A percentile compares a stretch with the other conserved stretches of the same genome.
These are phyloP conservation scores for Calocera viscosa DNA, from an alignment of 768 basidiomycete species.

Conservation along the genomic window DNA sequence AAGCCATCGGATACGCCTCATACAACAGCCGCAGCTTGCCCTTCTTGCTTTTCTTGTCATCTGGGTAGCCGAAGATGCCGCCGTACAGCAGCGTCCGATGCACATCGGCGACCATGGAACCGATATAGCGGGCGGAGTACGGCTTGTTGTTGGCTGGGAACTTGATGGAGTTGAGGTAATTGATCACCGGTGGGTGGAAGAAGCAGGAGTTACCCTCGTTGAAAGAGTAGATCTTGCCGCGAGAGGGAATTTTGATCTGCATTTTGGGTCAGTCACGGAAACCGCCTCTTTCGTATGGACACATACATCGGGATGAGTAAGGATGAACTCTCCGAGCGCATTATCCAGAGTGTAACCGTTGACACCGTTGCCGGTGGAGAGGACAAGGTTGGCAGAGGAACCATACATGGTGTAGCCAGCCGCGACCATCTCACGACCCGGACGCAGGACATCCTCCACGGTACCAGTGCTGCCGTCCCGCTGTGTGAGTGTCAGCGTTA, in stretches of 20 bases:
- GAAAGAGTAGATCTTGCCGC: conserved; percentile 99
- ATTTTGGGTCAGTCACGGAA: neutral
- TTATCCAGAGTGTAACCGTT: conserved; percentile 98
- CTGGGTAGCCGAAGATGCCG: conserved; percentile 96
- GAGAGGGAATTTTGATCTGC: conserved; percentile 80
- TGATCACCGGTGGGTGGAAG: conserved; percentile 68
- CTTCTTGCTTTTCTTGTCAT: conserved; percentile 92
- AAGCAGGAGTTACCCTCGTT: conserved; percentile 98
- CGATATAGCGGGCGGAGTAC: conserved; percentile 87
- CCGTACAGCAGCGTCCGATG: conserved; percentile 93
- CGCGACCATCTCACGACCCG: conserved; percentile 93
- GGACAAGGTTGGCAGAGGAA: conserved; percentile 90
- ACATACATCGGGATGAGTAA: conserved; percentile 87
- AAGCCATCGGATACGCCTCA: conserved; percentile 97
- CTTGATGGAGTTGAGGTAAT: conserved; percentile 86
- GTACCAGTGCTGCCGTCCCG: conserved; percentile 63
- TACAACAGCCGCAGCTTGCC: conserved; percentile 92
- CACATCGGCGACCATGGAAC: conserved; percentile 98
- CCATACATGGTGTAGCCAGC: conserved; percentile 98
- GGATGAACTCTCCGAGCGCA: conserved; percentile 91
- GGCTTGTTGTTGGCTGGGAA: conserved; percentile 69
- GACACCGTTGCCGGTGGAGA: conserved; percentile 89
- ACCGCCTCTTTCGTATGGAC: neutral
- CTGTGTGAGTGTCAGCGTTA: conserved; percentile 31
- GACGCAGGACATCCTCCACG: conserved; percentile 77